These are phyloP conservation scores for Phylloporus sp. DNA, from an alignment of 768 basidiomycete genomes.

Conservation along the genomic window DNA sequence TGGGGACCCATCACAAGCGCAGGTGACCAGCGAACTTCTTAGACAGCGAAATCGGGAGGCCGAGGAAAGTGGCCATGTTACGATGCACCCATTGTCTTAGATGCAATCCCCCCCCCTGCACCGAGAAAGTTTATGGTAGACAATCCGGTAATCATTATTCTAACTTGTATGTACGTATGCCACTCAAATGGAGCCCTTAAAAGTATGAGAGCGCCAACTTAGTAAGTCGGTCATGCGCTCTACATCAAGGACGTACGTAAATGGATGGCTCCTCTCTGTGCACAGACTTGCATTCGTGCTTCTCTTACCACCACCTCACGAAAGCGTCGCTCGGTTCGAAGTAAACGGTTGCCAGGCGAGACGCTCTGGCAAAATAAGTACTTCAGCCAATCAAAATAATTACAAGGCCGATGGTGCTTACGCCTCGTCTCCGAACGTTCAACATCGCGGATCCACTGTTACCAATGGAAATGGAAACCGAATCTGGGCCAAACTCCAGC, in stretches of 20 bases:
- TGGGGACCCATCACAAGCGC: slow-evolving; percentile 33
- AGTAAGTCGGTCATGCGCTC: background rate
- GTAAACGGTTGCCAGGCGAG: slow-evolving; percentile 13
- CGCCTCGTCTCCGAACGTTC: slow-evolving; percentile 34
- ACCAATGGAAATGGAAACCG: slow-evolving; percentile 32
- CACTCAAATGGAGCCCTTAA: background rate
- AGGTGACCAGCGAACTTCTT: slow-evolving; percentile 37
- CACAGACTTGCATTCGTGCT: slow-evolving; percentile 9
- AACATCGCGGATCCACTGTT: slow-evolving; percentile 29
- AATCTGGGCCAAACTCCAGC: slow-evolving; percentile 21
- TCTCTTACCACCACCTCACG: slow-evolving; percentile 22
- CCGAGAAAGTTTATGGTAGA: slow-evolving; percentile 3
- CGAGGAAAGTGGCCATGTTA: background rate
- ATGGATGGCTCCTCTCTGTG: slow-evolving; percentile 23
- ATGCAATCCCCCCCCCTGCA: background rate
- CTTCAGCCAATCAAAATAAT: slow-evolving; percentile 9
- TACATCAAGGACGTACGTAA: slow-evolving; percentile 16
- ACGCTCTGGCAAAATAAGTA: slow-evolving; percentile 19
- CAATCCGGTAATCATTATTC: slow-evolving; percentile 3
- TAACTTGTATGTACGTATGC: background rate
- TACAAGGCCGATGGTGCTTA: slow-evolving; percentile 31
- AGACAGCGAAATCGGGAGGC: slow-evolving; percentile 30
- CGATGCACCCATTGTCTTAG: slow-evolving; percentile 5
- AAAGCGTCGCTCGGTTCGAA: slow-evolving; percentile 13
- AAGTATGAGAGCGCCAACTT: background rate